Percentiles rank a stretch among this genome's conserved stretches.
Conservation (phyloP, 75 land plant species). For the Cryptomeria japonica region DNA sequence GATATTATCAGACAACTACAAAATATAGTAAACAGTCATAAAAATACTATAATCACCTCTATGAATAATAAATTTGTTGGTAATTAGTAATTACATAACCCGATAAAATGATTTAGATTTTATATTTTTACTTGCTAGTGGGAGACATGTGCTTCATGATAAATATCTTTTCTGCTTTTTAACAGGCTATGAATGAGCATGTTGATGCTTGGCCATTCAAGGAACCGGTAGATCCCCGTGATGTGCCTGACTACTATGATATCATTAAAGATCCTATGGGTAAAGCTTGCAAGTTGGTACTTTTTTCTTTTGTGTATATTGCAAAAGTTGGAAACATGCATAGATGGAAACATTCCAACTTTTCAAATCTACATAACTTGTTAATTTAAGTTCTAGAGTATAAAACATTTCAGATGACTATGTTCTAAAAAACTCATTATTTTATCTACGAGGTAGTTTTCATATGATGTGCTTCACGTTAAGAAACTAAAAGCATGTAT, state of each 20-base stretch:
- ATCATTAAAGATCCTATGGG: constrained; percentile 99
- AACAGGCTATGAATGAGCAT: constrained; percentile 83
- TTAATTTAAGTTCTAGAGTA: not conserved
- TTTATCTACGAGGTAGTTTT: not conserved
- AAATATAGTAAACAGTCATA: not conserved
- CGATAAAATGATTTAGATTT: not conserved
- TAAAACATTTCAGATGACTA: not conserved
- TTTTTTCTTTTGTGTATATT: not conserved
- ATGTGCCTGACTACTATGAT: constrained; percentile 99
- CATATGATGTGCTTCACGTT: not conserved
- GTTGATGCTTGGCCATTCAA: constrained; percentile 98
- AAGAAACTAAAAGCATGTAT: not conserved
- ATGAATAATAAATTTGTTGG: not conserved
- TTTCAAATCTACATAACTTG: not conserved
- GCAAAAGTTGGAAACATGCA: not conserved
- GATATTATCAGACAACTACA: not conserved
- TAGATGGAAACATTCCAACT: not conserved
- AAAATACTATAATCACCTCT: not conserved
- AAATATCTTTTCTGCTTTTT: not conserved
- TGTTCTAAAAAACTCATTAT: not conserved
- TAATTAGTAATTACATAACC: not conserved
- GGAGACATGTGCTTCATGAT: not conserved
- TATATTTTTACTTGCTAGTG: constrained; percentile 1
- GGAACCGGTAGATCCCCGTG: constrained; percentile 95
- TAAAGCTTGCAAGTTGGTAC: constrained; percentile 20